Percentiles rank a stretch among this genome's conserved stretches.
Conservation (phyloP, 2,329 filamentous ascomycete genomes). For the Tympanopsis confertula region DNA sequence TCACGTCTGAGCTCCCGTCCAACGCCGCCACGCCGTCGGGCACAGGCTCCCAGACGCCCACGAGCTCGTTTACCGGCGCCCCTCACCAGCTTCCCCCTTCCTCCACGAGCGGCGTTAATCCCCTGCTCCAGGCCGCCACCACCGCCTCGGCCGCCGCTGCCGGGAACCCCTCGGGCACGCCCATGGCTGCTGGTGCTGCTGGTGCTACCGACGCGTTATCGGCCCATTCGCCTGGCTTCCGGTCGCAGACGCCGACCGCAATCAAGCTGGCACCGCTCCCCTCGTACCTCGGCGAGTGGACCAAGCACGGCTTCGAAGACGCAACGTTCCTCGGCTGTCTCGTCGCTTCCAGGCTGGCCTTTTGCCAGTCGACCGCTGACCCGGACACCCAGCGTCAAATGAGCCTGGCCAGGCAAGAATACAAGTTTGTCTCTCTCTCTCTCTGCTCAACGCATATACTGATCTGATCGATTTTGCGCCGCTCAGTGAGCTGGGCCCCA, state of each 20-base stretch:
- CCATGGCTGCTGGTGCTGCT: slow-evolving; percentile 24
- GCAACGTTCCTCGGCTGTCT: slow-evolving; percentile 78
- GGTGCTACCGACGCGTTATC: slow-evolving; percentile 23
- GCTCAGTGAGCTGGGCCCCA: background rate
- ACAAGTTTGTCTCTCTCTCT: slow-evolving; percentile 38
- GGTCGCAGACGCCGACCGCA: slow-evolving; percentile 65
- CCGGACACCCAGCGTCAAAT: slow-evolving; percentile 40
- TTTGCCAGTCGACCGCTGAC: slow-evolving; percentile 34
- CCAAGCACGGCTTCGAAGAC: slow-evolving; percentile 69
- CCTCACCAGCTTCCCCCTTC: slow-evolving; percentile 41
- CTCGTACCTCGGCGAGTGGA: slow-evolving; percentile 84
- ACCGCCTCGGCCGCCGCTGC: slow-evolving; percentile 47
- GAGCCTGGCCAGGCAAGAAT: slow-evolving; percentile 46
- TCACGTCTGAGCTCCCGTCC: slow-evolving; percentile 90
- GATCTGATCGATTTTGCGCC: background rate
- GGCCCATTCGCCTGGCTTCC: slow-evolving; percentile 35
- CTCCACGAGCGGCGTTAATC: slow-evolving; percentile 59
- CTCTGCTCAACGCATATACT: too few species aligned
- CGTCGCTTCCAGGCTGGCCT: slow-evolving; percentile 59
- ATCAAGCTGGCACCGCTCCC: slow-evolving; percentile 71
- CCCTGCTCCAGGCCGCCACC: slow-evolving; percentile 82
- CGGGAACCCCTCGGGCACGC: slow-evolving; percentile 16
- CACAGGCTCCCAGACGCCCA: slow-evolving; percentile 84
- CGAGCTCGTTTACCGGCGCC: slow-evolving; percentile 42
- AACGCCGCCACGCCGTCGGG: slow-evolving; percentile 83